Conservation (phyloP, 148 eudicot genomes). For the Cornus florida region DNA sequence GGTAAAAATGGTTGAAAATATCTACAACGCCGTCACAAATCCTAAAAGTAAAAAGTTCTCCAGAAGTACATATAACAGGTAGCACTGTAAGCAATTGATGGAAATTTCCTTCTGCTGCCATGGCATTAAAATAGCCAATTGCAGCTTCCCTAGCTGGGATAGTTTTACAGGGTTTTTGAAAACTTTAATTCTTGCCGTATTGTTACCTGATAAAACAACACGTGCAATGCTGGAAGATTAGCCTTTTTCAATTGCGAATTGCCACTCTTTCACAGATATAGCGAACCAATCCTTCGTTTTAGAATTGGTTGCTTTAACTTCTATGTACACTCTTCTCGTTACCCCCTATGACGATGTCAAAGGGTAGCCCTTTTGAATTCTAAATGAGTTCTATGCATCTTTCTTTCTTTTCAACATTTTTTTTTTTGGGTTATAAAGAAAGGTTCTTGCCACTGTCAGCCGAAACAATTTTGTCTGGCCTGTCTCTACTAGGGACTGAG, state of each 20-base stretch:
- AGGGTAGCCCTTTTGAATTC: constrained; percentile 87
- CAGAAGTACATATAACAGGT: too few species aligned
- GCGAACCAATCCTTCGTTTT: constrained; percentile 67
- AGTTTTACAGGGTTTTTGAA: constrained; percentile 69
- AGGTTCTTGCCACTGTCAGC: too few species aligned
- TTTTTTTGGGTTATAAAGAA: too few species aligned
- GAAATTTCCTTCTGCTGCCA: constrained; percentile 21
- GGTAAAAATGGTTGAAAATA: too few species aligned
- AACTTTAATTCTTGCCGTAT: constrained; percentile 45
- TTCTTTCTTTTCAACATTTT: too few species aligned
- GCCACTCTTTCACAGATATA: constrained; percentile 85
- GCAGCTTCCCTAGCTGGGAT: constrained; percentile 69
- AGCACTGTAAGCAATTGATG: not conserved
- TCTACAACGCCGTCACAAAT: too few species aligned
- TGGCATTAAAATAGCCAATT: constrained; percentile 56
- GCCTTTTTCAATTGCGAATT: constrained; percentile 73
- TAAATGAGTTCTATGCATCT: too few species aligned
- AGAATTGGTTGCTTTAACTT: constrained; percentile 81
- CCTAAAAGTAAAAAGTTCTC: too few species aligned
- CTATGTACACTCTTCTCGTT: constrained; percentile 49
- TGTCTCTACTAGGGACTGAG: too few species aligned
- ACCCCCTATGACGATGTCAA: constrained; percentile 62
- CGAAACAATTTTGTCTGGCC: too few species aligned
- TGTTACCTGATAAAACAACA: constrained; percentile 47
- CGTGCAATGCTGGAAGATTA: constrained; percentile 74